Conservation (phyloP, 2,329 filamentous ascomycete genomes). For the Penicillium sumatraense region DNA sequence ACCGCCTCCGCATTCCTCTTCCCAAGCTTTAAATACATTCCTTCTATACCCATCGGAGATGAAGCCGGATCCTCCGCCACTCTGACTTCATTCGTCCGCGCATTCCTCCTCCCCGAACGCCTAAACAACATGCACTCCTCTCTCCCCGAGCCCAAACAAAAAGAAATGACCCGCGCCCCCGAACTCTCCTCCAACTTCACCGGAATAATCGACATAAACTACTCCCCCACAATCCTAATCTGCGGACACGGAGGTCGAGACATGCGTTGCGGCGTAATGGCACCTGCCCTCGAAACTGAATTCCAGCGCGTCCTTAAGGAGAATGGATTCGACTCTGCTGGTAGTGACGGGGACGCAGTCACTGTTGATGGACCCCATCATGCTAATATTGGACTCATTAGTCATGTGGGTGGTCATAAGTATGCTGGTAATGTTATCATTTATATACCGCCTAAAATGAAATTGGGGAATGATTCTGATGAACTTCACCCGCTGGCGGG, state of each 20-base stretch:
- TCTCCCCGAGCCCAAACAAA: conserved; percentile 33
- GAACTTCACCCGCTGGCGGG: conserved; percentile 43
- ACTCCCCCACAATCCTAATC: conserved; percentile 67
- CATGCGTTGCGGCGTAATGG: conserved; percentile 77
- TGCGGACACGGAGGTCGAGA: conserved; percentile 88
- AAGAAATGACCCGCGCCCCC: conserved; percentile 53
- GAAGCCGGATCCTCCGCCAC: conserved; percentile 54
- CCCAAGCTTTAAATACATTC: conserved; percentile 81
- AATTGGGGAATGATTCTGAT: conserved; percentile 18
- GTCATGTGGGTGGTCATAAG: conserved; percentile 92
- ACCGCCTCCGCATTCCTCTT: conserved; percentile 72
- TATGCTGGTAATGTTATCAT: conserved; percentile 93
- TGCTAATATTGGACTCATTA: conserved; percentile 59
- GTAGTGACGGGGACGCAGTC: conserved; percentile 16
- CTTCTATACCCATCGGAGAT: conserved; percentile 70
- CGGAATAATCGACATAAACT: conserved; percentile 67
- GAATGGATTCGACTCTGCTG: conserved; percentile 34
- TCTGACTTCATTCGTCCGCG: conserved; percentile 51
- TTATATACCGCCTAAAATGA: conserved; percentile 60
- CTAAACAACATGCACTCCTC: conserved; percentile 40
- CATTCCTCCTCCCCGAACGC: conserved; percentile 44
- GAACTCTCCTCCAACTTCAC: conserved; percentile 55
- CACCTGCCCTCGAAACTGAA: conserved; percentile 71
- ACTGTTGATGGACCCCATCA: conserved; percentile 35
- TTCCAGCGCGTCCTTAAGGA: conserved; percentile 59